Evolutionary conservation across 2,329 filamentous ascomycete genomes (phyloP), one percentile per base, ranked within the genome.

Genomic region (Trichoderma atrobrunneum): DNA sequence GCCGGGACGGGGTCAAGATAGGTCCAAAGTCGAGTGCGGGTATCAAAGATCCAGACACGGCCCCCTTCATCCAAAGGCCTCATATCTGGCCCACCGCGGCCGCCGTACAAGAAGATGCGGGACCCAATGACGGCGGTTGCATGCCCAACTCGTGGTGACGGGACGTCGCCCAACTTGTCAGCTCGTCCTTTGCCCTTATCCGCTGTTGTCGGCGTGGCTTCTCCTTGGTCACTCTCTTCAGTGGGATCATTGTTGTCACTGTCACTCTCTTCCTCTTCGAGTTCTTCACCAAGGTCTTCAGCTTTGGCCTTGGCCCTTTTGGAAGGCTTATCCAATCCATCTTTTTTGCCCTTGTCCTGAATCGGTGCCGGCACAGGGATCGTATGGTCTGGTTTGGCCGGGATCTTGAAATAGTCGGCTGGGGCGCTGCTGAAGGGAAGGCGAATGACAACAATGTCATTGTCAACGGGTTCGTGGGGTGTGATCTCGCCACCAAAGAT

Each of bases 61-160:
- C 94, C 94, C 12, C 84, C 80, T 77, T 97, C 94, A 67, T 95
- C 89, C 12, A 97, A 84, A 0, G 93, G 89, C 2, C 87, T 84
- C 88, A 93, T 91, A 32, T 89, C 89, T 3, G 85, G 81, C 0
- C 92, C 92, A 39, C 91, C 91, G 59, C 93, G 90, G 11, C 94
- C 94, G 62, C 93, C 94, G 80, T 95, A 97, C 56, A 97, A 75
- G 81, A 95, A 95, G 77, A 97, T 90, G 26, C 89, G 90, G 59
- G 87, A 86, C 72, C 90, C 87, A 72, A 96, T 87, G 1, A 89
- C 86, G 14, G 91, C 88, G 0, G 91, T 89, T 39, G 93, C 91
- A 75, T 93, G 89, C 24, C 94, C 94, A 2, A 95, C 89, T 24
- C 94, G 89, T 2, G 93, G 86, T 1, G 85, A 81, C 0, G 93